Percentiles rank a stretch among this genome's conserved stretches.
These are phyloP conservation scores for Dentipellis fragilis DNA, from an alignment of 768 basidiomycete genomes.

Conservation along the genomic window DNA sequence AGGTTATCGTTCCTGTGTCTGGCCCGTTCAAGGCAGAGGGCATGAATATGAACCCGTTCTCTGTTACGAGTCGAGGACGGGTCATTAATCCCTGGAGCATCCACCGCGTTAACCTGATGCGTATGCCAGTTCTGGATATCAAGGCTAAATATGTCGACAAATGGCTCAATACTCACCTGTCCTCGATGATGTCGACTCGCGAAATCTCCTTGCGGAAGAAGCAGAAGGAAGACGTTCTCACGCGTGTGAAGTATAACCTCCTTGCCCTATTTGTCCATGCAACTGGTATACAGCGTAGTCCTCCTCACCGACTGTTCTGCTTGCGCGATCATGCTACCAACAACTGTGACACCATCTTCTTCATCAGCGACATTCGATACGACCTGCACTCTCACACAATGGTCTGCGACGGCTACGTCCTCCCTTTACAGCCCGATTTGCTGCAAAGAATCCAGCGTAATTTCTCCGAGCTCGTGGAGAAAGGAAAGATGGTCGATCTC, in stretches of 20 bases:
- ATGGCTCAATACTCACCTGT: slow-evolving; percentile 26
- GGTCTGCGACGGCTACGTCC: slow-evolving; percentile 38
- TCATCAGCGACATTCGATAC: slow-evolving; percentile 35
- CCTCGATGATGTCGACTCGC: slow-evolving; percentile 22
- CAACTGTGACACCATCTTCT: slow-evolving; percentile 31
- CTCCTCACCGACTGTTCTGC: neutral
- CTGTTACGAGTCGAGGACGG: slow-evolving; percentile 11
- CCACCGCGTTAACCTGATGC: slow-evolving; percentile 28
- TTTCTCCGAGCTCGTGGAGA: slow-evolving; percentile 19
- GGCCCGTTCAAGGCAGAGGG: slow-evolving; percentile 15
- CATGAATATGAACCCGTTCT: slow-evolving; percentile 18
- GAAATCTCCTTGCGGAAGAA: slow-evolving; percentile 19
- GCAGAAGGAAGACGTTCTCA: slow-evolving; percentile 17
- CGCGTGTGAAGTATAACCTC: slow-evolving; percentile 25
- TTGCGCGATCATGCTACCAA: neutral
- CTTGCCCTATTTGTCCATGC: slow-evolving; percentile 20
- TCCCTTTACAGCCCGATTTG: slow-evolving; percentile 24
- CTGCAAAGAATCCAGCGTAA: slow-evolving; percentile 15
- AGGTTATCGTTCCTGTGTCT: slow-evolving; percentile 16
- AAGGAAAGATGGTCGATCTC: slow-evolving; percentile 1
- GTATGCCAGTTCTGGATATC: slow-evolving; percentile 23
- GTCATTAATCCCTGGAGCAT: slow-evolving; percentile 23
- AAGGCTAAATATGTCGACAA: slow-evolving; percentile 3
- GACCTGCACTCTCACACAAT: slow-evolving; percentile 41
- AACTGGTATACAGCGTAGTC: slow-evolving; percentile 17